phyloP scores from a whole-genome alignment of 2,329 filamentous ascomycete species.

The Orbilia blumenaviensis region DNA sequence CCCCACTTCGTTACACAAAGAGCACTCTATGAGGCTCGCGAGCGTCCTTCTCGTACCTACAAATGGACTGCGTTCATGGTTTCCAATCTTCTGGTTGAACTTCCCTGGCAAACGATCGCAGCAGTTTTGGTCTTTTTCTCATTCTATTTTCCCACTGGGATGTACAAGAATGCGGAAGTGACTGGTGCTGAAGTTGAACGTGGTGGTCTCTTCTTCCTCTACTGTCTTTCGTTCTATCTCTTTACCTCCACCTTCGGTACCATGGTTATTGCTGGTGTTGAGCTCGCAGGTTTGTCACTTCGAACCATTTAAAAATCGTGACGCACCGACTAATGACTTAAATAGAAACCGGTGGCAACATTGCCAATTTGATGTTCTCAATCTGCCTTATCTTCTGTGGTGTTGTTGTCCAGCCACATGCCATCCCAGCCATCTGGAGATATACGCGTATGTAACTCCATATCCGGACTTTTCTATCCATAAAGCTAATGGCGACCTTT shows the following conservation, averaged over 20 bases:
- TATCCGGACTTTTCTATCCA: neutral
- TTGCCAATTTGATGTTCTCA: constrained; percentile 66
- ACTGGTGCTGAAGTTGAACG: constrained; percentile 73
- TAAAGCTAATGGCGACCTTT: neutral
- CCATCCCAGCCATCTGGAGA: constrained; percentile 79
- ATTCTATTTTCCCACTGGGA: constrained; percentile 87
- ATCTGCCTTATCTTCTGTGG: constrained; percentile 58
- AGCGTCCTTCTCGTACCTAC: constrained; percentile 86
- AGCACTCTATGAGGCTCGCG: constrained; percentile 83
- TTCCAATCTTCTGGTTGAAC: constrained; percentile 81
- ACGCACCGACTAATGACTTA: neutral
- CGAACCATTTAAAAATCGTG: neutral
- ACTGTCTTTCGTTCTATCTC: constrained; percentile 77
- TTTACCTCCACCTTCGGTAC: constrained; percentile 84
- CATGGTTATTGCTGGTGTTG: constrained; percentile 78
- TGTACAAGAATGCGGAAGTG: constrained; percentile 74
- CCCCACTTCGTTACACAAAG: constrained; percentile 85
- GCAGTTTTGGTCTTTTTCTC: constrained; percentile 81
- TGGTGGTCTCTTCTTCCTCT: constrained; percentile 80
- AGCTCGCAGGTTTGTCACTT: constrained; percentile 71
- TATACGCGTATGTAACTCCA: constrained; percentile 64
- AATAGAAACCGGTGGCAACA: constrained; percentile 73
- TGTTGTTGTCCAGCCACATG: constrained; percentile 64
- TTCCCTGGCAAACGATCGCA: constrained; percentile 83
- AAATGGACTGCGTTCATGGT: constrained; percentile 87